These are phyloP conservation scores for Colletotrichum sp. DNA, from an alignment of 2,329 filamentous ascomycete genomes.

Conservation along the genomic window DNA sequence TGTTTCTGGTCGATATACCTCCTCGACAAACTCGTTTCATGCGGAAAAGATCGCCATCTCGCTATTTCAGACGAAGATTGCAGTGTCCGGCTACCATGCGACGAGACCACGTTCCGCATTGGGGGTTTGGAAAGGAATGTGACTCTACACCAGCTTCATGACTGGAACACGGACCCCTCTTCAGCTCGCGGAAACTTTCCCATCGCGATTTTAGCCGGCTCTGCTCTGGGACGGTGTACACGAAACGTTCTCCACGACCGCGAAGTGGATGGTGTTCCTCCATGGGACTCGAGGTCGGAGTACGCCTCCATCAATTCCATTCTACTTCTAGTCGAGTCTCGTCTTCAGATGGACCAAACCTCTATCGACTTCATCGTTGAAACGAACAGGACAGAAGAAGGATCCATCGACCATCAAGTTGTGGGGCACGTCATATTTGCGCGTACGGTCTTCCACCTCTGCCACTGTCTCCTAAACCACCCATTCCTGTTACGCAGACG, in stretches of 20 bases:
- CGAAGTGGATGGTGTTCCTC: neutral
- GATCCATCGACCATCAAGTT: neutral
- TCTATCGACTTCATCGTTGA: neutral
- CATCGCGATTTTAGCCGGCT: neutral
- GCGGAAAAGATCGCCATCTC: neutral
- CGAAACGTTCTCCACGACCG: neutral
- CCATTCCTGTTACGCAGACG: neutral
- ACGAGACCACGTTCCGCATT: neutral
- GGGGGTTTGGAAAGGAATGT: neutral
- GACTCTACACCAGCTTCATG: neutral
- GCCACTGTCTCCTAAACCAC: neutral
- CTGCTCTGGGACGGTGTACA: neutral
- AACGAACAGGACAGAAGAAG: neutral
- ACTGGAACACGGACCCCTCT: neutral
- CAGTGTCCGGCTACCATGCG: neutral
- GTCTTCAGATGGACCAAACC: neutral
- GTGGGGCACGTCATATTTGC: neutral
- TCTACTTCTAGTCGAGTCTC: neutral
- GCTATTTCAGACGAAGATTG: neutral
- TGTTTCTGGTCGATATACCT: neutral
- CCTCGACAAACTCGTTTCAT: neutral
- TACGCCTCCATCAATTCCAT: neutral
- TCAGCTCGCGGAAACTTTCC: neutral
- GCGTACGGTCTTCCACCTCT: neutral
- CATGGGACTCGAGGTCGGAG: neutral